Percentiles rank a stretch among this genome's conserved stretches.
These are phyloP conservation scores for Mycena indigotica DNA, from an alignment of 768 basidiomycete species.

Conservation along the genomic window DNA sequence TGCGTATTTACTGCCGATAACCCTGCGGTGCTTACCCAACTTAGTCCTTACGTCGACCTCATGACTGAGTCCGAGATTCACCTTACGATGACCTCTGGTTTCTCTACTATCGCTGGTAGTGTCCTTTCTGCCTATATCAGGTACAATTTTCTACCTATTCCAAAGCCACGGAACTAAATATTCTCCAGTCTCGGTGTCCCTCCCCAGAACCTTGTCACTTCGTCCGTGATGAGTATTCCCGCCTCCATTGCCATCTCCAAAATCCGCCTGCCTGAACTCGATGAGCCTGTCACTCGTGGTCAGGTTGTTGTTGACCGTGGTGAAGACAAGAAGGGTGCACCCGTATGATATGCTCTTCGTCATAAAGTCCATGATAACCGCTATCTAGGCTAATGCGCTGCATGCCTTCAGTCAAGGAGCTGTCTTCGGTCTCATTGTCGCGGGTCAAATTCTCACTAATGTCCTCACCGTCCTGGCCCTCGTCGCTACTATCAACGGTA, in stretches of 20 bases:
- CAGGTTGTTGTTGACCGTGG: slow-evolving; percentile 80
- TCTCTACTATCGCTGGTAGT: slow-evolving; percentile 91
- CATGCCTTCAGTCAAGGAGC: slow-evolving; percentile 90
- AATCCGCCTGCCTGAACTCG: slow-evolving; percentile 79
- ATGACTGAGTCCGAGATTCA: slow-evolving; percentile 20
- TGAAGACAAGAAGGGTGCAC: slow-evolving; percentile 51
- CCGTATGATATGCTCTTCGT: slow-evolving; percentile 39
- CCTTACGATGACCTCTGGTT: slow-evolving; percentile 86
- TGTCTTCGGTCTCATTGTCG: slow-evolving; percentile 80
- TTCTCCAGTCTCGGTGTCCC: slow-evolving; percentile 63
- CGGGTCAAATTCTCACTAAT: slow-evolving; percentile 84
- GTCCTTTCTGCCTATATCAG: slow-evolving; percentile 82
- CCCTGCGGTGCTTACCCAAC: neutral
- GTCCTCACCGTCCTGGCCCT: slow-evolving; percentile 85
- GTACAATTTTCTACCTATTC: neutral
- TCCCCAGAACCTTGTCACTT: slow-evolving; percentile 77
- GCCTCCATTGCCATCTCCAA: slow-evolving; percentile 93
- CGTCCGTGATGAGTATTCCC: slow-evolving; percentile 94
- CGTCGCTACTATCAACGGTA: slow-evolving; percentile 76
- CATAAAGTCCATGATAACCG: slow-evolving; percentile 1
- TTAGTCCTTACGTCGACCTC: slow-evolving; percentile 67
- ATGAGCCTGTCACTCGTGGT: slow-evolving; percentile 86
- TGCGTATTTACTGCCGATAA: neutral
- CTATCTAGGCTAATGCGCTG: slow-evolving; percentile 66
- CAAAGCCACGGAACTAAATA: neutral